Base-by-base conservation (phyloP, 306 rosid species). In the Cucumis hystrix region DNA sequence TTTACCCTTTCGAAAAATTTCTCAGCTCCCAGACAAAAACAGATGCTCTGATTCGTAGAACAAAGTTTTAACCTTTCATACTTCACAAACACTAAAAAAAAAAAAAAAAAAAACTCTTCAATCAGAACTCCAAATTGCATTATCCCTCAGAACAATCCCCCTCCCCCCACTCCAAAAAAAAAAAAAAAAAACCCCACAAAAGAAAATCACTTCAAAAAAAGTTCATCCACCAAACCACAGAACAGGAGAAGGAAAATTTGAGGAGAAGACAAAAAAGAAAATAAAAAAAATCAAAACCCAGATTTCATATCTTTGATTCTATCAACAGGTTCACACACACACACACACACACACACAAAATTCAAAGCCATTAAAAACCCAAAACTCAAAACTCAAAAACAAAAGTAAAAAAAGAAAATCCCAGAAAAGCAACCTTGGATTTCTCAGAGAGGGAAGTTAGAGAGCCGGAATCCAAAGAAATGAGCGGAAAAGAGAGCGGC, bases 351-450 rank as follows among this genome's bases (percentile, higher is more conserved):
- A 61, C 25, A 23, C 25, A 23, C 1, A 23, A 33, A 35, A 15
- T 39, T 12, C 16, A 65, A 21, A n/a, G 55, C 21, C 79, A 62
- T 39, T 33, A 9, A 62, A 28, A 33, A 63, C 80, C 68, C 16
- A 13, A 17, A 60, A 37, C 61, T 17, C 35, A 67, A 30, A 52
- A 33, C 14, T n/a, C 52, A 51, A 7, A 57, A 17, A 28, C 30
- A 28, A 28, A 28, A 28, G 30, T 1, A 52, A 68, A 75, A 54
- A 10, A 43, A 58, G 56, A n/a, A 70, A n/a, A 54, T 35, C 75
- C 65, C n/a, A 54, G 41, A 81, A 10, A 61, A 30, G 67, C 80
- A 79, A 91, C 96, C 93, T 87, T 87, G 87, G 55, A 14, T 64
- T 21, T 35, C 33, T 39, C 60, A 75, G 80, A 16, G 55, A 40